Base-by-base conservation (phyloP, 2,329 filamentous ascomycete genomes). In the Calonectria ilicicola region DNA sequence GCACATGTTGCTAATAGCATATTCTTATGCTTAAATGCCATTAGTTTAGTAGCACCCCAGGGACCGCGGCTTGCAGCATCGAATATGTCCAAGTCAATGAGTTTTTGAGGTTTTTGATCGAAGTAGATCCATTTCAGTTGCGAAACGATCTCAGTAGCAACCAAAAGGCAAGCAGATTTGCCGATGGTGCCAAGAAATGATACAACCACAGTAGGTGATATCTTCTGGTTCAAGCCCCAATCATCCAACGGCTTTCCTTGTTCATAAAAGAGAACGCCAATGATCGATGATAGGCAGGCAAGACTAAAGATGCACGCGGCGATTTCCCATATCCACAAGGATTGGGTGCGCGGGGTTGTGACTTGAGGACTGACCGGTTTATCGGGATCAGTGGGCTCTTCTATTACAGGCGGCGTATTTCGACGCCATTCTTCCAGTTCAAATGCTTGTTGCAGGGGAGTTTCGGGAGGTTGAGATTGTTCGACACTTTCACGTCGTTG, bases 111-210 rank as follows among this genome's bases (percentile, higher is more conserved):
- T 14, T 21, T 38, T 26, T 23, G 26, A 15, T 47, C 47, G 19
- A 65, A 65, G 17, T 65, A 46, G 1, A 65, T 51, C 63, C 63
- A 65, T 7, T 65, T 65, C 5, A 65, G n/a, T 15, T 65, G 63
- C 2, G 63, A 65, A 2, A 65, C 40, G 1, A 51, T 17, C n/a
- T 46, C 63, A 3, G 63, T 51, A 15, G 40, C n/a, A 2, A 65
- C 63, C 3, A 65, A 19, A 35, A 65, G 63, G n/a, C 63, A 65
- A n/a, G 63, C 44, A 21, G 63, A 65, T 46, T 65, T 65, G 46
- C 63, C 44, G 6, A 65, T 46, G 5, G 44, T n/a, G 21, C 63
- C 63, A 17, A 65, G 19, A 8, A 65, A 51, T 4, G 63, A 23
- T 9, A 65, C 23, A 12, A 65, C 44, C 1, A 29, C 63, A 0